phyloP scores from a whole-genome alignment of 1,284 basidiomycete genomes.

The Lignosus rhinocerotis region DNA sequence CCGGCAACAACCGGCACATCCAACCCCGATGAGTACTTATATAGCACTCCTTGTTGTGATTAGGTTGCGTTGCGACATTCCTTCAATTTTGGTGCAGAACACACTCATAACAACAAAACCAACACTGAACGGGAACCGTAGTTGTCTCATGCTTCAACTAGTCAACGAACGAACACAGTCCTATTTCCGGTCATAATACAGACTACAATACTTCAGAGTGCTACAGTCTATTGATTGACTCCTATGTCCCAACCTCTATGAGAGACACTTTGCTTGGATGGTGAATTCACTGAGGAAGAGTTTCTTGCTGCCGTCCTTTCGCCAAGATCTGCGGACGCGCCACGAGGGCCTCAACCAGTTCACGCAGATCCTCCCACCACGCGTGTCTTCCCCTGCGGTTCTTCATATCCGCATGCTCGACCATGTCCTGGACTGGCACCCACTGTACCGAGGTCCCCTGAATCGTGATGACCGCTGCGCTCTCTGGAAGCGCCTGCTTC shows the following conservation, averaged over 20 bases:
- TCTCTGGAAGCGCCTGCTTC: conserved; percentile 58
- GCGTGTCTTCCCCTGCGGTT: conserved; percentile 78
- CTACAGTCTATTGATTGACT: background rate
- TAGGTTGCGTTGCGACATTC: too few species aligned
- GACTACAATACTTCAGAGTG: background rate
- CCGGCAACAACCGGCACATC: conserved; percentile 6
- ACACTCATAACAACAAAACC: too few species aligned
- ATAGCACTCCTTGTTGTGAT: background rate
- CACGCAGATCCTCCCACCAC: conserved; percentile 82
- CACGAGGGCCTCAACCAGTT: conserved; percentile 72
- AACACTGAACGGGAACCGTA: too few species aligned
- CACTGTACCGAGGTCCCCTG: conserved; percentile 80
- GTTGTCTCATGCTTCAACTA: too few species aligned
- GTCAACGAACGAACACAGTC: background rate
- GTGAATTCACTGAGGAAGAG: background rate
- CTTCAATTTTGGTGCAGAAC: too few species aligned
- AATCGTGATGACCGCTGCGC: conserved; percentile 90
- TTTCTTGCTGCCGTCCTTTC: conserved; percentile 14
- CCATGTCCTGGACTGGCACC: conserved; percentile 85
- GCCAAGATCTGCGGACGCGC: conserved; percentile 56
- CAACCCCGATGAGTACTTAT: background rate
- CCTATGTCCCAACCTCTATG: too few species aligned
- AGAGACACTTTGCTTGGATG: background rate
- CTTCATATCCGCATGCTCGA: conserved; percentile 86
- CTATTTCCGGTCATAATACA: background rate